phyloP scores from a whole-genome alignment of 1,139 yeast species.

The Yamadazyma taylorii region DNA sequence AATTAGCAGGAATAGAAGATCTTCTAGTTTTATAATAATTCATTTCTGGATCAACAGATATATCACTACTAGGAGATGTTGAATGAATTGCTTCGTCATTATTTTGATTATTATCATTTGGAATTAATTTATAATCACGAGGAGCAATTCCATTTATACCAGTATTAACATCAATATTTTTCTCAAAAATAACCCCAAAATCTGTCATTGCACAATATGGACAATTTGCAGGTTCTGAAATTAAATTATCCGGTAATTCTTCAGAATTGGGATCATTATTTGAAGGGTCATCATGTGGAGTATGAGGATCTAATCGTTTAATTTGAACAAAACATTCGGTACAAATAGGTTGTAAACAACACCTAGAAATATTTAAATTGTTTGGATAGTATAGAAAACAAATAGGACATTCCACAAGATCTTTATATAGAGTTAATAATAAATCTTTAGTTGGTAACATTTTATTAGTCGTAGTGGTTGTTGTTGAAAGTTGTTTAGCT shows the following conservation, averaged over 20 bases:
- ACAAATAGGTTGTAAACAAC: slow-evolving; percentile 93
- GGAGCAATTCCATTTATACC: slow-evolving; percentile 55
- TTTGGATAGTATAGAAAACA: slow-evolving; percentile 87
- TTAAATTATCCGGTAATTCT: slow-evolving; percentile 57
- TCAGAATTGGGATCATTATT: slow-evolving; percentile 26
- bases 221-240: slow-evolving; percentile 86
- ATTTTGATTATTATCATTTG: slow-evolving; percentile 7
- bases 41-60: slow-evolving; percentile 10
- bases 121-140: slow-evolving; percentile 24
- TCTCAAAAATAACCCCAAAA: slow-evolving; percentile 79
- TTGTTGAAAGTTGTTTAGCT: slow-evolving; percentile 25
- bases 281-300: slow-evolving; percentile 68
- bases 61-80: slow-evolving; percentile 16
- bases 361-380: slow-evolving; percentile 76
- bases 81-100: slow-evolving; percentile 16
- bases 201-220: slow-evolving; percentile 91
- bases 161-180: slow-evolving; percentile 54
- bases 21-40: slow-evolving; percentile 22
- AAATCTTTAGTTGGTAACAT: slow-evolving; percentile 32
- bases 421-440: slow-evolving; percentile 51
- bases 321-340: slow-evolving; percentile 97
- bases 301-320: slow-evolving; percentile 91
- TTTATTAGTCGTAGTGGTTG: slow-evolving; percentile 3
- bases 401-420: slow-evolving; percentile 86
- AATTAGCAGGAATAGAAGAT: slow-evolving; percentile 56